phyloP scores from a whole-genome alignment of 495 filamentous ascomycete genomes.

The Talaromyces thailandensis region DNA sequence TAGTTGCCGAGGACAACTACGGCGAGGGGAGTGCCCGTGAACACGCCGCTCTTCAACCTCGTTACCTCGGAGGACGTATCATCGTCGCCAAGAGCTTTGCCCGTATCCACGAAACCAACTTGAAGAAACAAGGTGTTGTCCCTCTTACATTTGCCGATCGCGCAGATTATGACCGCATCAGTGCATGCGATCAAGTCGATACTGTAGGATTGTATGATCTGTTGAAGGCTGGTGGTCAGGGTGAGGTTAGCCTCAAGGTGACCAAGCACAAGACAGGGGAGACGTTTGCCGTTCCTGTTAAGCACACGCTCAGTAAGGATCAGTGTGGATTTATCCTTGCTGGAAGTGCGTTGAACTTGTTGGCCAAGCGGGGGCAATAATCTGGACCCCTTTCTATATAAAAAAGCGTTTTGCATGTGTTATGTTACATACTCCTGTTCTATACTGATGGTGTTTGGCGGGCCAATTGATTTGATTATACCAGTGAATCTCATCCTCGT shows the following conservation, averaged over 20 bases:
- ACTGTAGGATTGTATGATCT: conserved; percentile 79
- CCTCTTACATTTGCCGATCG: conserved; percentile 82
- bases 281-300: conserved; percentile 49
- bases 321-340: conserved; percentile 88
- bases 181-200: conserved; percentile 69
- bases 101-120: conserved; percentile 95
- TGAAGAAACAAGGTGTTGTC: conserved; percentile 98
- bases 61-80: conserved; percentile 82
- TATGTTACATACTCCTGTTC: no score
- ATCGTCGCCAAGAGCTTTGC: conserved; percentile 90
- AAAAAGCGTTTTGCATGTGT: not conserved
- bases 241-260: conserved; percentile 61
- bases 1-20: conserved; percentile 96
- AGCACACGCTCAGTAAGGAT: conserved; percentile 76
- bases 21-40: conserved; percentile 92
- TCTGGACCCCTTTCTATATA: not conserved
- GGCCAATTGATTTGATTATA: not conserved
- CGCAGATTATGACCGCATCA: conserved; percentile 76
- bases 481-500: not conserved
- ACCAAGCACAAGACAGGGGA: conserved; percentile 53
- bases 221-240: conserved; percentile 66
- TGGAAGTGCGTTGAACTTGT: conserved; percentile 85
- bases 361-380: conserved; percentile 46
- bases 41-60: conserved; percentile 92
- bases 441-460: not conserved